Percentiles rank a stretch among this genome's conserved stretches.
Conservation (phyloP, 192 early-diverging fungal genomes). For the Cetraspora pellucida region DNA sequence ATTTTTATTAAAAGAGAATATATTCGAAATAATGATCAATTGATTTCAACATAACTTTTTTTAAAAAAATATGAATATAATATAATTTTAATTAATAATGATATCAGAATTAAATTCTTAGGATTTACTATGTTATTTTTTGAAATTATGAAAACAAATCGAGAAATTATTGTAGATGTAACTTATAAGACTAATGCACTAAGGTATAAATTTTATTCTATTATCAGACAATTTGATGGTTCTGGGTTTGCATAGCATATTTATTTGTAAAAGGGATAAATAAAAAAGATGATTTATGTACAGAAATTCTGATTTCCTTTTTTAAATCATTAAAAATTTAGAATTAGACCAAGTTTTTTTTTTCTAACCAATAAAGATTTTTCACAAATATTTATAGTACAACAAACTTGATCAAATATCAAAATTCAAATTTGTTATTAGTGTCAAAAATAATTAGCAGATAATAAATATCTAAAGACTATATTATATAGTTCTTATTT, state of each 20-base stretch:
- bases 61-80: not conserved
- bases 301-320: not conserved
- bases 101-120: too few relatives aligned
- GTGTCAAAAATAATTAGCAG: not conserved
- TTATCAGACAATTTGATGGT: not conserved
- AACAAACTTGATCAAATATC: not conserved
- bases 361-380: constrained; percentile 7
- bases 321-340: not conserved
- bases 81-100: too few relatives aligned
- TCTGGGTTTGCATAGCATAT: constrained; percentile 4
- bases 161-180: constrained; percentile 1
- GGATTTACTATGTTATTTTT: constrained; percentile 15
- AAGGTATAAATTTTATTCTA: not conserved
- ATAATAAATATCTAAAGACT: not conserved
- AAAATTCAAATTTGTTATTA: not conserved
- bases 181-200: constrained; percentile 6
- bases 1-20: not conserved
- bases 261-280: not conserved
- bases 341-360: not conserved
- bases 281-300: not conserved
- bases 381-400: not conserved
- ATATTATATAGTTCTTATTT: constrained; percentile 1
- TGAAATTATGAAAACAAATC: not conserved
- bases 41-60: not conserved
- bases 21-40: not conserved